phyloP scores from a whole-genome alignment of 140 eudicot genomes.

The Senecio squalidus region DNA sequence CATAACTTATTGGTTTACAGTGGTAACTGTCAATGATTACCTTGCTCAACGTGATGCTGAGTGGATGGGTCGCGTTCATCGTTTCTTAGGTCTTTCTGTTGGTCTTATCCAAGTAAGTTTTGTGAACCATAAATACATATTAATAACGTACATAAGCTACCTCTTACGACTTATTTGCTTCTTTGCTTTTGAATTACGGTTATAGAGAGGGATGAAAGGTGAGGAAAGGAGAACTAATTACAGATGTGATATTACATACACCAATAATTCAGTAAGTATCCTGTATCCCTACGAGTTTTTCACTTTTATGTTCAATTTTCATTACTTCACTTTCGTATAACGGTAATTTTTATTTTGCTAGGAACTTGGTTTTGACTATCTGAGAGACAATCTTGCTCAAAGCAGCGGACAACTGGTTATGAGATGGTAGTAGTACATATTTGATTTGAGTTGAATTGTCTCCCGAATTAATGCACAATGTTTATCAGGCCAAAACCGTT shows the following conservation, averaged over 20 bases:
- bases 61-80: constrained; percentile 99
- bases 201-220: constrained; percentile 80
- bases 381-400: constrained; percentile 88
- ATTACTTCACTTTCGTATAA: constrained; percentile 5
- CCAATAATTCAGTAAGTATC: constrained; percentile 78
- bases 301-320: constrained; percentile 7
- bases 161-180: not conserved
- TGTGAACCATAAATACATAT: constrained; percentile 3
- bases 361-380: constrained; percentile 99
- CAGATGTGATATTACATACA: constrained; percentile 88
- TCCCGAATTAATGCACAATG: not conserved
- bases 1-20: constrained; percentile 33
- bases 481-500: constrained; percentile 93
- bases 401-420: constrained; percentile 80
- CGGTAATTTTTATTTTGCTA: constrained; percentile 23
- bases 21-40: constrained; percentile 97
- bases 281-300: too few relatives aligned
- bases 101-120: constrained; percentile 87
- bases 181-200: constrained; percentile 1
- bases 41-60: constrained; percentile 99
- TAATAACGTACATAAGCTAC: constrained; percentile 3
- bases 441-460: constrained; percentile 8
- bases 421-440: constrained; percentile 68
- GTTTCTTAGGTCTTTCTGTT: constrained; percentile 94
- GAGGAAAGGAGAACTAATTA: constrained; percentile 74